Base-by-base conservation (phyloP, 345 rosid genomes). In the Salix suchowensis region DNA sequence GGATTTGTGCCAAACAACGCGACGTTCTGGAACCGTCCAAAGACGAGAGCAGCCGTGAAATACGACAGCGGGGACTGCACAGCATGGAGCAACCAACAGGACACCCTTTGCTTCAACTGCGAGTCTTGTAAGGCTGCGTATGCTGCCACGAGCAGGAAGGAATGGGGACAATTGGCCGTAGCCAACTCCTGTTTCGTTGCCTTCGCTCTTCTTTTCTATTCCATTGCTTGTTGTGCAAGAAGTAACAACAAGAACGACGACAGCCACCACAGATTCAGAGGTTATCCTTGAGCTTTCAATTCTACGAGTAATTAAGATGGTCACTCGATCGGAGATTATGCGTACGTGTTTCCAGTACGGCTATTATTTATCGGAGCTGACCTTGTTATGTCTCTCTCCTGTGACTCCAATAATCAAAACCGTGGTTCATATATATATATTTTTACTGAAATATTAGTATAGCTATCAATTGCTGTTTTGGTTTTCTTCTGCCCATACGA, bases 221-320 rank as follows among this genome's bases (percentile, higher is more conserved):
- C 74, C 28, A 18, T 72, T 11, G 84, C 82, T 40, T 82, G 86
- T 70, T 81, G 86, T 37, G 80, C 83, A 2, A 68, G 74, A n/a
- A 74, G 19, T 34, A 81, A 75, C 78, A 80, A 26, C 28, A 4
- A 14, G 18, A 0, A n/a, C 5, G 6, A 13, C 16, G 11, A 13
- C 16, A 24, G 24, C 23, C 36, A 64, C 18, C 5, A 11, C 21
- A 67, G 36, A 34, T 65, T 26, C 28, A 65, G 12, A 44, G 77
- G 77, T 21, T 65, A 74, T 42, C 42, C 65, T 52, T 32, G 50
- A 44, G 13, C 50, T 4, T 14, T 12, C 16, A 1, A 13, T 13
- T 44, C 50, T 9, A 44, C 4, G 16, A 2, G 1, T 14, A 3
- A 11, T 1, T 14, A 13, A 44, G 50, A 13, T 44, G 50, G 50